Evolutionary conservation across 257 asterid species (phyloP).

Genomic region (Ilex asprella): DNA sequence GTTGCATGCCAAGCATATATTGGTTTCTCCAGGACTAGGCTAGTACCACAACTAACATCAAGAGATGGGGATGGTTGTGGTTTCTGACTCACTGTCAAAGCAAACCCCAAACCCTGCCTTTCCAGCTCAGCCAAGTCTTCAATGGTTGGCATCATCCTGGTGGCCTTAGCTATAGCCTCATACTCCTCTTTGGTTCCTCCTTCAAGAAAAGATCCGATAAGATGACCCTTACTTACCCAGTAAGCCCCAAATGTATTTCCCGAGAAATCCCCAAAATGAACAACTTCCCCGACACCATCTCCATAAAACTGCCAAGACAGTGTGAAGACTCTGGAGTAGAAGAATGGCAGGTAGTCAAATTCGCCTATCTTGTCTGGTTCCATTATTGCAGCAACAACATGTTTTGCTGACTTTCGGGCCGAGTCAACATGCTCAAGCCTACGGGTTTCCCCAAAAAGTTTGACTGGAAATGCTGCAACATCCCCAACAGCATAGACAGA

Average conservation of each 20-base stretch:
- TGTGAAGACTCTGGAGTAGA: constrained; percentile 80
- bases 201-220: constrained; percentile 81
- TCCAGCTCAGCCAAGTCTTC: constrained; percentile 50
- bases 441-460: constrained; percentile 58
- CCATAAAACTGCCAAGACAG: constrained; percentile 89
- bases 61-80: constrained; percentile 15
- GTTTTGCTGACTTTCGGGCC: constrained; percentile 73
- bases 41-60: constrained; percentile 15
- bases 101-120: constrained; percentile 59
- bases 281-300: constrained; percentile 58
- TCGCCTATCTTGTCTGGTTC: constrained; percentile 50
- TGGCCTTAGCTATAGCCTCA: constrained; percentile 54
- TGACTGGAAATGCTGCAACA: constrained; percentile 80
- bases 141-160: constrained; percentile 49
- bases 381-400: constrained; percentile 67
- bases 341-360: constrained; percentile 75
- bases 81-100: constrained; percentile 32
- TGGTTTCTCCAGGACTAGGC: constrained; percentile 35
- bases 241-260: constrained; percentile 58
- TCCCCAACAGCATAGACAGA: constrained; percentile 85
- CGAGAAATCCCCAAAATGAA: constrained; percentile 64
- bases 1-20: constrained; percentile 62
- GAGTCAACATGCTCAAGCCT: constrained; percentile 86
- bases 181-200: constrained; percentile 87
- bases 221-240: constrained; percentile 63